Percentiles rank a stretch among this genome's conserved stretches.
Evolutionary conservation across 2,329 filamentous ascomycete genomes (phyloP).

Genomic region (Alternaria triticina): DNA sequence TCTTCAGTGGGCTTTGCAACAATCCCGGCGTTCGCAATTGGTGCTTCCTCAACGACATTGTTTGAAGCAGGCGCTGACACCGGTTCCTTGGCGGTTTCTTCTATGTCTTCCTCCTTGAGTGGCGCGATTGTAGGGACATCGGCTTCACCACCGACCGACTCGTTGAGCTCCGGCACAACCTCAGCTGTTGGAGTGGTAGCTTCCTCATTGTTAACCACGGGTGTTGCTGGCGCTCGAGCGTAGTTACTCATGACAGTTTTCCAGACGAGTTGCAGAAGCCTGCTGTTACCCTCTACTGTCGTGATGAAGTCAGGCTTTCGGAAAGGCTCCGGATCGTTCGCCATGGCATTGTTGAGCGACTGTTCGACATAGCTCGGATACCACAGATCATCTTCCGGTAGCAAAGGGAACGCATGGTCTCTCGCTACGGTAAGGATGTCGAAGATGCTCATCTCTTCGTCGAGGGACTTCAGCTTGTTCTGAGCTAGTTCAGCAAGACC

Average conservation of each 20-base stretch:
- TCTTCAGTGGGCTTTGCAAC: not conserved
- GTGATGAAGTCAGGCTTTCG: constrained; percentile 30
- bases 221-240: not conserved
- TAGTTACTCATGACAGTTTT: constrained; percentile 35
- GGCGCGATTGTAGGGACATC: not conserved
- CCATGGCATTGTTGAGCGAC: constrained; percentile 25
- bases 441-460: constrained; percentile 27
- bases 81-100: not conserved
- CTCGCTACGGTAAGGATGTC: constrained; percentile 29
- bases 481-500: constrained; percentile 34
- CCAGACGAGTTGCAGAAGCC: constrained; percentile 36
- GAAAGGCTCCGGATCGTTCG: constrained; percentile 30
- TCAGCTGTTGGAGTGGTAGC: constrained; percentile 4
- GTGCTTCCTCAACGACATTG: not conserved
- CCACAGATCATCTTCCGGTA: constrained; percentile 34
- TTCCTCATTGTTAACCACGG: not conserved
- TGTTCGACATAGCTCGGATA: constrained; percentile 32
- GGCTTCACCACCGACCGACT: not conserved
- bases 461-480: constrained; percentile 22
- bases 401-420: constrained; percentile 27
- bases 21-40: not conserved
- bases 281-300: constrained; percentile 33
- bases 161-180: not conserved
- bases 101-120: not conserved
- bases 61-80: not conserved